These are phyloP conservation scores for Hibiscus mutabilis DNA, from an alignment of 345 rosid species.

Conservation along the genomic window DNA sequence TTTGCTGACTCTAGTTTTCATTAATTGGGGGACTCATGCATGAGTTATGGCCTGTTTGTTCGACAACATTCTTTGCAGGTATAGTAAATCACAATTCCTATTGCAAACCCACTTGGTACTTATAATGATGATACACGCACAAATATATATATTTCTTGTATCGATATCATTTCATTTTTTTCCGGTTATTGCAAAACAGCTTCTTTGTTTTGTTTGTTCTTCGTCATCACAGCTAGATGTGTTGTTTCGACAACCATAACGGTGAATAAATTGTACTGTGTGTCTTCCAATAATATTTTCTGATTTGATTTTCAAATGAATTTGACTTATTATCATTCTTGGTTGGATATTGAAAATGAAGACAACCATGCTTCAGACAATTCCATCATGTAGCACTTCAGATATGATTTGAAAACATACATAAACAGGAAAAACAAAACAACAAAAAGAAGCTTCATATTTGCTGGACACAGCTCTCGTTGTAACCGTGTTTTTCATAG, in stretches of 20 bases:
- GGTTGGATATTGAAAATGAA: background rate
- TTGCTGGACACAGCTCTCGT: slow-evolving; percentile 10
- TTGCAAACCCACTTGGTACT: too few relatives aligned
- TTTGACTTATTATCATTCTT: background rate
- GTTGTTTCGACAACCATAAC: too few relatives aligned
- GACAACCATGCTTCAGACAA: background rate
- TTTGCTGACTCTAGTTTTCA: background rate
- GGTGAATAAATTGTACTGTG: too few relatives aligned
- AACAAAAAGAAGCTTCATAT: background rate
- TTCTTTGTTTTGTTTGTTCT: too few relatives aligned
- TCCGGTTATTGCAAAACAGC: background rate
- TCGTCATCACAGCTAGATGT: too few relatives aligned
- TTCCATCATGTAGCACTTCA: background rate
- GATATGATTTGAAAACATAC: background rate
- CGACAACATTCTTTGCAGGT: background rate
- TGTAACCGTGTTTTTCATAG: slow-evolving; percentile 3
- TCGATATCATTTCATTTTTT: background rate
- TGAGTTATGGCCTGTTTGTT: background rate
- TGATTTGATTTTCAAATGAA: background rate
- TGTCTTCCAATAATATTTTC: too few relatives aligned
- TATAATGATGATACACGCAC: too few relatives aligned
- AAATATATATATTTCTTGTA: too few relatives aligned
- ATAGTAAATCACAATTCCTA: background rate
- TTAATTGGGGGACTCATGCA: background rate
- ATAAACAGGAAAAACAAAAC: background rate